A percentile compares a stretch with the other conserved stretches of the same genome.
Conservation (phyloP, 306 rosid species). For the Hippophae tibetana region DNA sequence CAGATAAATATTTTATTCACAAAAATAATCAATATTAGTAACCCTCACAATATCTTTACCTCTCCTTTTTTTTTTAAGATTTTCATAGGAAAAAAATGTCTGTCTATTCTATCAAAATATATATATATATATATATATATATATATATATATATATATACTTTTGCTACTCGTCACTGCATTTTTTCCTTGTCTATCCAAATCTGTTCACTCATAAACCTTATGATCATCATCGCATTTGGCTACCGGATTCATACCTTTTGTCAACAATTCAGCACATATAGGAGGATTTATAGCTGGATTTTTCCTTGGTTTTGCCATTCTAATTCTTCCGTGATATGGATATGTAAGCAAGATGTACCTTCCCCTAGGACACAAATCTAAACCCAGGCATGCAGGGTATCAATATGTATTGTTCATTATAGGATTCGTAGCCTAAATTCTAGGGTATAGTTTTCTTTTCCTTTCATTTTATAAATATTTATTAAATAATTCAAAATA, state of each 20-base stretch:
- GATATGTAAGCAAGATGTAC: constrained; percentile 50
- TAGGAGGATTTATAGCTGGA: constrained; percentile 78
- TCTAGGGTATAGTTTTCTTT: constrained; percentile 38
- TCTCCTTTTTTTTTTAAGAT: too few species aligned
- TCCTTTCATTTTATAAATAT: background rate
- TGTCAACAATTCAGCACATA: constrained; percentile 86
- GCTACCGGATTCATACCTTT: constrained; percentile 75
- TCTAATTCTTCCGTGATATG: constrained; percentile 70
- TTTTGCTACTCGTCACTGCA: too few species aligned
- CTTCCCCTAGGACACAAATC: constrained; percentile 55
- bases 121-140: too few species aligned
- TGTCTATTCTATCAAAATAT: too few species aligned
- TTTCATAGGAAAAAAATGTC: too few species aligned
- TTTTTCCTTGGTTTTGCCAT: constrained; percentile 68
- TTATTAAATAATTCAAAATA: background rate
- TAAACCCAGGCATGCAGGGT: constrained; percentile 50
- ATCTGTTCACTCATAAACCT: constrained; percentile 53
- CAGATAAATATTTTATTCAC: too few species aligned
- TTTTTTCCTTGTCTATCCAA: constrained; percentile 26
- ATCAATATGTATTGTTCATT: constrained; percentile 49
- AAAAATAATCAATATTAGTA: too few species aligned
- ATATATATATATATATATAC: too few species aligned
- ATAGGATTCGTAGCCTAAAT: constrained; percentile 32
- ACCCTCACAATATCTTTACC: too few species aligned
- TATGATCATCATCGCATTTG: constrained; percentile 46